Evolutionary conservation across 352 stramenopile species (phyloP), one percentile per base, ranked within the genome.

Genomic region (Vaucheria bursata): DNA sequence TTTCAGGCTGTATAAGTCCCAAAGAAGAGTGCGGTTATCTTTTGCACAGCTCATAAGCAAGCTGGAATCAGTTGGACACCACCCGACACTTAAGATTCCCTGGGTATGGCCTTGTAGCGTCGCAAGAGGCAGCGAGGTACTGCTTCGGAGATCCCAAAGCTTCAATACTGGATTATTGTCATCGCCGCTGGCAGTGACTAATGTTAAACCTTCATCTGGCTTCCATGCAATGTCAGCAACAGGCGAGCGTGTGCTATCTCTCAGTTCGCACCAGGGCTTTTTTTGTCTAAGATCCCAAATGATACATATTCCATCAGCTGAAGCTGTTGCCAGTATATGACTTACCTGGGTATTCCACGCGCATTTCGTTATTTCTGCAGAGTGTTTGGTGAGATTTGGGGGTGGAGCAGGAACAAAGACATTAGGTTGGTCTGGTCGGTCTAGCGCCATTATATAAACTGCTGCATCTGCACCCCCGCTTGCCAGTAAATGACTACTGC

Each of bases 201-300:
- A 91, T 84, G 98, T 94, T 52, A 98, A 88, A 32, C 95, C 95
- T 85, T 98, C 91, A 49, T 93, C 95, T 1, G 96, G 96, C 87
- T 98, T 98, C 96, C 96, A 99, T 0, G 88, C 89, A 33, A 99
- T 87, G 66, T 95, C 91, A 37, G 91, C 94, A 5, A 98, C 88
- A 33, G 91, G 88, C 53, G 88, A 88, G 36, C 91, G 89, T 72
- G 89, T 87, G 59, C 79, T 88, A 81, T 97, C 92, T 49, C 91
- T 91, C 68, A 99, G 84, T 85, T 98, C 92, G 82, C 95, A 98
- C 95, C 95, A 99, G 0, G 94, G 91, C 82, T 97, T 97, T 84
- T 98, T 97, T 79, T 96, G 91, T 77, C 97, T 96, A 6, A 98
- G 86, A 83, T 98, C 95, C 96, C 96, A 99, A 52, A 99, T 92